phyloP scores from a whole-genome alignment of 2,329 filamentous ascomycete species.

The Mycosphaerella arachidis region DNA sequence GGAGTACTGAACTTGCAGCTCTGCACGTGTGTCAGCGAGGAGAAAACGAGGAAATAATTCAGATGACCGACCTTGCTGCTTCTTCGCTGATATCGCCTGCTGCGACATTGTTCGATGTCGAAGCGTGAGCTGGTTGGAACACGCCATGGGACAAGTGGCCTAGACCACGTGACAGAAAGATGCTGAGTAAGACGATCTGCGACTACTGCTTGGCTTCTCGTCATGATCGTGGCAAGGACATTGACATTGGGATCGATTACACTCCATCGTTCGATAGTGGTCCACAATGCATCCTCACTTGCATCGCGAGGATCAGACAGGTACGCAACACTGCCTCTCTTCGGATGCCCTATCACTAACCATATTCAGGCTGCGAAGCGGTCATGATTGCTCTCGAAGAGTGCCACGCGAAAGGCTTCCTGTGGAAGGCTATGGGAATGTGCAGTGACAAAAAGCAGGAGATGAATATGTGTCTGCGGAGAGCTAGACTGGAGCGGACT shows the following conservation, averaged over 20 bases:
- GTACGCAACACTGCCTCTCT: constrained; percentile 42
- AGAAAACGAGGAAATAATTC: no score
- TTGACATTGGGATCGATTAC: constrained; percentile 10
- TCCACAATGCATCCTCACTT: constrained; percentile 87
- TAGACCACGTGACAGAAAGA: neutral
- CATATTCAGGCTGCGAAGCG: constrained; percentile 74
- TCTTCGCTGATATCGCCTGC: constrained; percentile 56
- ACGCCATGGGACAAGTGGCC: neutral
- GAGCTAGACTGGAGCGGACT: constrained; percentile 73
- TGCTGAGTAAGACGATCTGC: neutral
- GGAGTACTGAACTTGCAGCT: constrained; percentile 74
- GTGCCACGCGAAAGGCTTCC: constrained; percentile 87
- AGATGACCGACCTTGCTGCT: constrained; percentile 62
- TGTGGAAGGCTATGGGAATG: constrained; percentile 85
- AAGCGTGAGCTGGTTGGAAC: neutral
- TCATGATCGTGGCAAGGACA: neutral
- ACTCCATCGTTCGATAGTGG: neutral
- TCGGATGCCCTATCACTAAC: constrained; percentile 10
- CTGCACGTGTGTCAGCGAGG: constrained; percentile 41
- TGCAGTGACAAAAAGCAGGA: constrained; percentile 83
- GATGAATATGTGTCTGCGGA: constrained; percentile 79
- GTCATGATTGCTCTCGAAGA: constrained; percentile 92
- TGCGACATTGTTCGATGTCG: constrained; percentile 40
- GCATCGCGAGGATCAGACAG: constrained; percentile 84
- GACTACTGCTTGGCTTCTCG: neutral